Conservation (phyloP, 202 grass and related monocot genomes). For the Dendrocalamus latiflorus region DNA sequence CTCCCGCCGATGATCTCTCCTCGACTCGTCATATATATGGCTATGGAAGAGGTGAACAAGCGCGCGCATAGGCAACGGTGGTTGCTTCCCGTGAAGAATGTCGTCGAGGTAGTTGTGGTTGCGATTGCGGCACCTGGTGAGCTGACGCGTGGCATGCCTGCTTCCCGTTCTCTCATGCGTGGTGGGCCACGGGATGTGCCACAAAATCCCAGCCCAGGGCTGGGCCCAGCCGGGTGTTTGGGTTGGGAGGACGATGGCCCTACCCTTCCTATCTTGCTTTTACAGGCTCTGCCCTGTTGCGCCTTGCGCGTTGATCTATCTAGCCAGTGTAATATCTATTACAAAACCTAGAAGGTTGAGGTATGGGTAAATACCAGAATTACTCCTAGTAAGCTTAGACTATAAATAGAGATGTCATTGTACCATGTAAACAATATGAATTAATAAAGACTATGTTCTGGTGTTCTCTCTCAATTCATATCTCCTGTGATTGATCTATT, state of each 20-base stretch:
- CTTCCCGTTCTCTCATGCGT: background rate
- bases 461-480: no score
- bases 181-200: background rate
- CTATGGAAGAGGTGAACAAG: background rate
- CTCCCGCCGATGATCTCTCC: no score
- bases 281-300: background rate
- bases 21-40: no score
- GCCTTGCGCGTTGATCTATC: background rate
- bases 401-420: no score
- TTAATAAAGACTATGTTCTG: no score
- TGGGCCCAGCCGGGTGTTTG: background rate
- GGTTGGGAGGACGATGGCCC: background rate
- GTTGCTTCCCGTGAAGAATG: background rate
- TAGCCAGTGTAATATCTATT: background rate
- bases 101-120: background rate
- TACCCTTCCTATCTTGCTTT: background rate
- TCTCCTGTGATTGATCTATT: no score
- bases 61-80: conserved; percentile 1
- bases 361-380: no score
- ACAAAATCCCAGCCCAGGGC: background rate
- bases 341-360: no score
- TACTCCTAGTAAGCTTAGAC: no score
- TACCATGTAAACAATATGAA: no score
- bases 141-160: conserved; percentile 10
- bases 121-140: background rate